These are phyloP conservation scores for Strigomonas culicis DNA, from an alignment of 208 protist genomes.

Conservation along the genomic window DNA sequence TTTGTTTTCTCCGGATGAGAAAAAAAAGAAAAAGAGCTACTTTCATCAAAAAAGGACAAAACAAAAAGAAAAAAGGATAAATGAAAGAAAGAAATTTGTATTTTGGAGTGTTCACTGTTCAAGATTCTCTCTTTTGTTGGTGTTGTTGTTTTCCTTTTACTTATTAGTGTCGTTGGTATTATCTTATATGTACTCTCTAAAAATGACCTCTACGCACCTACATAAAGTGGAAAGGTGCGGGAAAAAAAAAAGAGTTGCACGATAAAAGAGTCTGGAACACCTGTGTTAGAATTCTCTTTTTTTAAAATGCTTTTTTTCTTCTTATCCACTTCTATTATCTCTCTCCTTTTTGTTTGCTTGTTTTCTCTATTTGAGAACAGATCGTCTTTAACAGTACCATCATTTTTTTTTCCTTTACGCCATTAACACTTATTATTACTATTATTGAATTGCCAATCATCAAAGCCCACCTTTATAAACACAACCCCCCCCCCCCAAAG, in stretches of 20 bases:
- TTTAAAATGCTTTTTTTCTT: background rate
- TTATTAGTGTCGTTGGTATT: too few relatives aligned
- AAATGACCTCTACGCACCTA: too few relatives aligned
- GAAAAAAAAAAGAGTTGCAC: too few relatives aligned
- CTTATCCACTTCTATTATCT: background rate
- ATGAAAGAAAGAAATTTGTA: too few relatives aligned
- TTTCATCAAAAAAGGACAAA: background rate
- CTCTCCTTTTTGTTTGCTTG: conserved; percentile 11
- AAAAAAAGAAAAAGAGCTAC: background rate
- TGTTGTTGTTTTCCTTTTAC: too few relatives aligned
- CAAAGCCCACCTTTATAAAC: too few relatives aligned
- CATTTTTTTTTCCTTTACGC: background rate
- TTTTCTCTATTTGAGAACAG: conserved; percentile 8
- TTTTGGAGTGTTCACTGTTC: too few relatives aligned
- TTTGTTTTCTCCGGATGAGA: background rate
- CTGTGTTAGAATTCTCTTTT: conserved; percentile 8
- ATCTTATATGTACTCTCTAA: too few relatives aligned
- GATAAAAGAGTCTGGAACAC: too few relatives aligned
- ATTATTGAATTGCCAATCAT: background rate
- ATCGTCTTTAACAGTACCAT: background rate
- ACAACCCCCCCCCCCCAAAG: too few relatives aligned
- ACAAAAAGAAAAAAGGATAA: conserved; percentile 13
- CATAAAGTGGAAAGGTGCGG: too few relatives aligned
- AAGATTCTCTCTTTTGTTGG: too few relatives aligned
- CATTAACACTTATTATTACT: background rate